phyloP scores from a whole-genome alignment of 2,329 filamentous ascomycete genomes.

The Polychaeton citri region DNA sequence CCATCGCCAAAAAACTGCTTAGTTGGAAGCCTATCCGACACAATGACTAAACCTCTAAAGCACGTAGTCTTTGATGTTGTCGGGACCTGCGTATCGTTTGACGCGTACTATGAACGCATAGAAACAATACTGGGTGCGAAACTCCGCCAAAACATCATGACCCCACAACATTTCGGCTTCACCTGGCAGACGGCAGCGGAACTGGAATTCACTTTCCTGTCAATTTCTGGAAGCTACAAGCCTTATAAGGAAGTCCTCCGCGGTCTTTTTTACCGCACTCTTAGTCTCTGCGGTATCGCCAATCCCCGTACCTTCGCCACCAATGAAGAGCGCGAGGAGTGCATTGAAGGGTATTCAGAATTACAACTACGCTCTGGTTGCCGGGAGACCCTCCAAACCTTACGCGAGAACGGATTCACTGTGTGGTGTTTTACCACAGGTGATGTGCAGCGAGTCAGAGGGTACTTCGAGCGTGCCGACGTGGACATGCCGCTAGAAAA shows the following conservation, averaged over 20 bases:
- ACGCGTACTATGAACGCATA: constrained; percentile 30
- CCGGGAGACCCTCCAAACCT: constrained; percentile 28
- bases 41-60: constrained; percentile 9
- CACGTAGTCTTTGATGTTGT: constrained; percentile 32
- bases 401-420: constrained; percentile 35
- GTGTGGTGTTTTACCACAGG: constrained; percentile 43
- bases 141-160: constrained; percentile 27
- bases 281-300: constrained; percentile 31
- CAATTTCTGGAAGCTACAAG: constrained; percentile 30
- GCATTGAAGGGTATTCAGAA: constrained; percentile 26
- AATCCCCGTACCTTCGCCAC: constrained; percentile 30
- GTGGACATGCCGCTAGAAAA: constrained; percentile 39
- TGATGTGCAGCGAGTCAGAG: constrained; percentile 35
- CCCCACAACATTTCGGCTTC: constrained; percentile 31
- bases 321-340: constrained; percentile 28
- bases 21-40: too few relatives aligned
- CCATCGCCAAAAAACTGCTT: too few relatives aligned
- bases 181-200: constrained; percentile 36
- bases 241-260: constrained; percentile 31
- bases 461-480: constrained; percentile 38
- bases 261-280: constrained; percentile 36
- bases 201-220: constrained; percentile 38
- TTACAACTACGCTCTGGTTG: constrained; percentile 25
- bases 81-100: constrained; percentile 37
- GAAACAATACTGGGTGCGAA: constrained; percentile 28